These are phyloP conservation scores for Calonectria honghensis DNA, from an alignment of 2,329 filamentous ascomycete genomes.

Conservation along the genomic window DNA sequence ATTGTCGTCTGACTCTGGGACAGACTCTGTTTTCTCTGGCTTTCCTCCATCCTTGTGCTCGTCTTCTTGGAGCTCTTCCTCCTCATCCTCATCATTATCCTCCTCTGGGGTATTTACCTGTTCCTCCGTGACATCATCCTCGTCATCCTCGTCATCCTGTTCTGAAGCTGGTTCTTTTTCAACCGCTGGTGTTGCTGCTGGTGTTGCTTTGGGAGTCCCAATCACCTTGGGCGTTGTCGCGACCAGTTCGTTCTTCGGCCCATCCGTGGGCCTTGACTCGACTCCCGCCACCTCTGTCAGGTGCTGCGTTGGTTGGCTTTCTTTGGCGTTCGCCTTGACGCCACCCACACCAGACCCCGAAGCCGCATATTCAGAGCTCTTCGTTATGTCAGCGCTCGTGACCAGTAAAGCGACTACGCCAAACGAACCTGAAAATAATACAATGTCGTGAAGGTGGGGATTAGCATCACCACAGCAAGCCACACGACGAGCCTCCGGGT, in stretches of 20 bases:
- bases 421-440: constrained; percentile 7
- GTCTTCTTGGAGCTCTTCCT: background rate
- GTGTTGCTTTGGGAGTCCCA: background rate
- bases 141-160: background rate
- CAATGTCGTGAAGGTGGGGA: background rate
- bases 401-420: background rate
- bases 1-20: background rate
- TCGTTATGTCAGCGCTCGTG: background rate
- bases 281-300: background rate
- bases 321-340: background rate
- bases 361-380: background rate
- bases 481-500: background rate
- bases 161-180: background rate
- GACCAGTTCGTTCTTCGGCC: background rate
- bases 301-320: background rate
- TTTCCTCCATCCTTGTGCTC: background rate
- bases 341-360: background rate
- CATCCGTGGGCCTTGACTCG: background rate
- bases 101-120: background rate
- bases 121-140: background rate
- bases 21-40: background rate
- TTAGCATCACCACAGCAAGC: background rate
- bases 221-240: background rate
- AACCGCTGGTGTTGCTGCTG: background rate
- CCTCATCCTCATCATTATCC: background rate